Base-by-base conservation (phyloP, 2,329 filamentous ascomycete species). In the Gyromitra esculenta region DNA sequence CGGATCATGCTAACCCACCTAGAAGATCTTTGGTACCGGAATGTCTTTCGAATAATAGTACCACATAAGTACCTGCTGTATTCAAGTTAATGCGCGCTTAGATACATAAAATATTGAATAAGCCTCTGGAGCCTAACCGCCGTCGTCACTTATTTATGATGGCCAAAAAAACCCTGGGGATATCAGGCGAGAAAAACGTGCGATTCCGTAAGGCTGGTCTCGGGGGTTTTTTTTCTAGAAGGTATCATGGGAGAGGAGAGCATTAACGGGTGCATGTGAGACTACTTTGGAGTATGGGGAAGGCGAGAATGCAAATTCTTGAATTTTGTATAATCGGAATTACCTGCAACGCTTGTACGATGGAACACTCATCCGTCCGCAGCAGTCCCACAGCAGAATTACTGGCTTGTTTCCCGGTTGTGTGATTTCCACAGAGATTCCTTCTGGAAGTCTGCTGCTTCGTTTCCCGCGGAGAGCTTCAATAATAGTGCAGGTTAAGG, bases 1-100 rank as follows among this genome's bases (percentile, higher is more conserved):
- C 48, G 59, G 60, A 63, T 74, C 75, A 77, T 77, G 70, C 75
- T 77, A 74, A 74, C 64, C 70, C 64, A 60, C 63, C 31, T 48
- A 65, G 64, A 13, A 64, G 63, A 77, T 69, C 75, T 74, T 57
- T 74, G 75, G 75, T 77, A 74, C 73, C 67, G 73, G 72, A 69
- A 75, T 71, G 50, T 75, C 59, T 75, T 57, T 64, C 37, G 41
- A 56, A 62, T 39, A n/a, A 69, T 45, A 48, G 54, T 74, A 50
- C 65, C 35, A 45, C 64, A 73, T 68, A 68, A 62, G 63, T 59
- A 59, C 65, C 65, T 75, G 48, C 72, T 75, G 72, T 71, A 65
- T 71, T 37, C 48, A 75, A 52, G 60, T 64, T 59, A 75, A 75
- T 75, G 59, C 72, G 72, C 72, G 66, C 72, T 70, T 75, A 75